phyloP scores from a whole-genome alignment of 257 asterid species.

The Solanum sparsipilum region DNA sequence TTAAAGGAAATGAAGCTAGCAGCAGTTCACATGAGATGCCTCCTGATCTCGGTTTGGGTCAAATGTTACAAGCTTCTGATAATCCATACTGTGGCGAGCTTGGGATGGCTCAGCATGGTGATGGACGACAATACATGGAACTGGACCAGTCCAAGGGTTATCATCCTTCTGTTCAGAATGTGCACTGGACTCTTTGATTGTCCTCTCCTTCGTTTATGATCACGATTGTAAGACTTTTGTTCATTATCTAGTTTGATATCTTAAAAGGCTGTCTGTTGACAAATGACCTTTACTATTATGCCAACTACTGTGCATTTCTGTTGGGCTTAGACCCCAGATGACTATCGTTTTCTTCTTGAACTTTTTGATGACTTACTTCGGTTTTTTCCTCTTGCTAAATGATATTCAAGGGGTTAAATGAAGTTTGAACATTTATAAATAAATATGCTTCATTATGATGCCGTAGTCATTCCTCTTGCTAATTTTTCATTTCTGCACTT shows the following conservation, averaged over 20 bases:
- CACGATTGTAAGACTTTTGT: neutral
- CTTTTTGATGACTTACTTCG: neutral
- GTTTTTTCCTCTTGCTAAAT: neutral
- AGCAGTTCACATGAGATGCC: constrained; percentile 33
- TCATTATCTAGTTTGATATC: neutral
- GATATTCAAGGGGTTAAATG: neutral
- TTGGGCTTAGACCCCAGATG: neutral
- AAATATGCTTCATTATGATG: neutral
- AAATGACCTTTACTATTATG: neutral
- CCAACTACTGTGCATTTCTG: neutral
- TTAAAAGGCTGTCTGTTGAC: neutral
- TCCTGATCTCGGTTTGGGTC: constrained; percentile 48
- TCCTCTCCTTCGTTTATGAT: neutral
- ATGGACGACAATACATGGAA: constrained; percentile 32
- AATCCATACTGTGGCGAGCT: constrained; percentile 40
- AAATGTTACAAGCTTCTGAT: constrained; percentile 28
- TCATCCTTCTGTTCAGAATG: constrained; percentile 50
- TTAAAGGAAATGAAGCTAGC: constrained; percentile 31
- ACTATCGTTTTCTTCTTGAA: neutral
- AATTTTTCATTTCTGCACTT: neutral
- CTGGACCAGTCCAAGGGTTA: constrained; percentile 46
- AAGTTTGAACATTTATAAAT: neutral
- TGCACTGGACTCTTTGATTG: constrained; percentile 59
- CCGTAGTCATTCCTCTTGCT: neutral
- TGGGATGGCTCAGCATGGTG: constrained; percentile 40